Percentiles rank a stretch among this genome's conserved stretches.
Conservation (phyloP, 495 filamentous ascomycete genomes). For the Xylona heveae region DNA sequence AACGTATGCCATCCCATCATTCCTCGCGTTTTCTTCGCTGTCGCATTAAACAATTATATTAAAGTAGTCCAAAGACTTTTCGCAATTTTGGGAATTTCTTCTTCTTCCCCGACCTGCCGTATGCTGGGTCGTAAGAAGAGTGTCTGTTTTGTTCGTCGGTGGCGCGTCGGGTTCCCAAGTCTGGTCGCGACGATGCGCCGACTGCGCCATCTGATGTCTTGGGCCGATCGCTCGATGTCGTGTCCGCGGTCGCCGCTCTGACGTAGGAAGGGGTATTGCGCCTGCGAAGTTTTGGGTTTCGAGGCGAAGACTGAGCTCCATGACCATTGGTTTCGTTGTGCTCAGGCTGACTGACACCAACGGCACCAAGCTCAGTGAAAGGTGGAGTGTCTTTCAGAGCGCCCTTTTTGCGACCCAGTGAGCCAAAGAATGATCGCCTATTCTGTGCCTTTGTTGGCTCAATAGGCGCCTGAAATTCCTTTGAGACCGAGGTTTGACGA, state of each 20-base stretch:
- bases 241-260: neutral
- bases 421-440: no score
- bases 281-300: neutral
- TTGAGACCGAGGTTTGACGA: no score
- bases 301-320: neutral
- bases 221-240: neutral
- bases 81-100: conserved; percentile 36
- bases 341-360: neutral
- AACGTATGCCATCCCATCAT: no score
- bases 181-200: neutral
- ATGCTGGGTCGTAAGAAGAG: conserved; percentile 7
- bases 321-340: neutral
- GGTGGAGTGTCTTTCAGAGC: no score
- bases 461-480: no score
- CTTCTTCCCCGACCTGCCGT: conserved; percentile 23
- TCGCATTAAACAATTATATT: no score
- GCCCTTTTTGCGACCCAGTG: neutral
- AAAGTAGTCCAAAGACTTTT: conserved; percentile 33
- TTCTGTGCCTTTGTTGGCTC: no score
- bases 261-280: neutral
- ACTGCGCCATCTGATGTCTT: neutral
- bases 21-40: no score
- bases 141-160: conserved; percentile 6
- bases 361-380: no score
- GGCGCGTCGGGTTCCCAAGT: neutral